Conservation (phyloP, 2,329 filamentous ascomycete species). For the Exophiala xenobiotica region DNA sequence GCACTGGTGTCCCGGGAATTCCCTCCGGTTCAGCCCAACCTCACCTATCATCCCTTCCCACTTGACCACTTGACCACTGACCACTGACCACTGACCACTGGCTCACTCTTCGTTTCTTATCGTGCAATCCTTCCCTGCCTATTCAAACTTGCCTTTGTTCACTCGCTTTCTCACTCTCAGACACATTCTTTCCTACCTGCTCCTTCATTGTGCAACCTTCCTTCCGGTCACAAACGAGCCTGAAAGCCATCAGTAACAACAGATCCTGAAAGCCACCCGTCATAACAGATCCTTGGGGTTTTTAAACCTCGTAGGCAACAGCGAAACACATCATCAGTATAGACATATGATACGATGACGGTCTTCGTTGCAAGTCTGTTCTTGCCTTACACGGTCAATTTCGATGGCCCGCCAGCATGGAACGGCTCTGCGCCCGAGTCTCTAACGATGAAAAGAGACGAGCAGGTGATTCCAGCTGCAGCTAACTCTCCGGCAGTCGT, state of each 20-base stretch:
- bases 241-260: too few relatives aligned
- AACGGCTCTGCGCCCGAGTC: slow-evolving; percentile 8
- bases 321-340: neutral
- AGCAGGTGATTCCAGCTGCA: slow-evolving; percentile 1
- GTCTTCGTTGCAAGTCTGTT: slow-evolving; percentile 67
- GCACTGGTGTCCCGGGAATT: neutral
- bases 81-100: neutral
- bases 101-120: neutral
- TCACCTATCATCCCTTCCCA: too few relatives aligned
- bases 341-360: slow-evolving; percentile 47
- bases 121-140: slow-evolving; percentile 2
- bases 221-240: too few relatives aligned
- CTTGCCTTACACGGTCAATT: slow-evolving; percentile 88
- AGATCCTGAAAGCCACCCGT: too few relatives aligned
- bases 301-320: neutral
- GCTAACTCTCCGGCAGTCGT: slow-evolving; percentile 1
- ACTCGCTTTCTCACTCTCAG: too few relatives aligned
- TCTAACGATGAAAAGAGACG: slow-evolving; percentile 4
- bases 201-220: too few relatives aligned
- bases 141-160: too few relatives aligned
- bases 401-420: slow-evolving; percentile 54
- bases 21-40: neutral
- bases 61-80: neutral
- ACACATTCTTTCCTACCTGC: too few relatives aligned
- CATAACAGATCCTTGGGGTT: too few relatives aligned